phyloP scores from a whole-genome alignment of 2,329 filamentous ascomycete genomes.

The Botrytis cinerea region DNA sequence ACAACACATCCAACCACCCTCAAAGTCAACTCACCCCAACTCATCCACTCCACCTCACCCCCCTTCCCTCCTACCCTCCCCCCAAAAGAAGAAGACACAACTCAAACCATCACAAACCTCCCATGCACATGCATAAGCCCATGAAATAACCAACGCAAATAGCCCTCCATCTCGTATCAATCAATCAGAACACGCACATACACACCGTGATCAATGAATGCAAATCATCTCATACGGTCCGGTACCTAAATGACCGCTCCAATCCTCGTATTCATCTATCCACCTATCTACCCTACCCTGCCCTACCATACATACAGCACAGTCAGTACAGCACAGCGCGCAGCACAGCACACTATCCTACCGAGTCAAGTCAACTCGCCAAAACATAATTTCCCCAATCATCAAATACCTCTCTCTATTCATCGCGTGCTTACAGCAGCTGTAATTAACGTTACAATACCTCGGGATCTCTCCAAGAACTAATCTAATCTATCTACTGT shows the following conservation, averaged over 20 bases:
- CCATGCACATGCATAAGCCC: too few species aligned
- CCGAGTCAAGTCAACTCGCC: neutral
- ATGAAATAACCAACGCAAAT: neutral
- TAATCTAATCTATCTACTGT: neutral
- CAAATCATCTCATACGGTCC: neutral
- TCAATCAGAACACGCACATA: too few species aligned
- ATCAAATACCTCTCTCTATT: neutral
- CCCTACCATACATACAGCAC: too few species aligned
- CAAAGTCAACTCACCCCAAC: too few species aligned
- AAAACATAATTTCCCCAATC: neutral
- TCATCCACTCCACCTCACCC: too few species aligned
- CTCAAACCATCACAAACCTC: neutral
- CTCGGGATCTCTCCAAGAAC: neutral
- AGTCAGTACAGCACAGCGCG: neutral
- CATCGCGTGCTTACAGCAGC: neutral
- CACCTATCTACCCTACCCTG: neutral
- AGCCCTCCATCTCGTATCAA: neutral
- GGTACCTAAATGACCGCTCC: neutral
- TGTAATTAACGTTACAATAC: neutral
- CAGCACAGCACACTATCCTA: neutral
- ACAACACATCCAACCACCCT: too few species aligned
- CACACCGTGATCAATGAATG: neutral
- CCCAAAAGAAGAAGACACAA: neutral
- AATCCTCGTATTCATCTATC: neutral
- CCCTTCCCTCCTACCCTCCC: too few species aligned